phyloP scores from a whole-genome alignment of 2,329 filamentous ascomycete species.

The Cladosporium sp. region DNA sequence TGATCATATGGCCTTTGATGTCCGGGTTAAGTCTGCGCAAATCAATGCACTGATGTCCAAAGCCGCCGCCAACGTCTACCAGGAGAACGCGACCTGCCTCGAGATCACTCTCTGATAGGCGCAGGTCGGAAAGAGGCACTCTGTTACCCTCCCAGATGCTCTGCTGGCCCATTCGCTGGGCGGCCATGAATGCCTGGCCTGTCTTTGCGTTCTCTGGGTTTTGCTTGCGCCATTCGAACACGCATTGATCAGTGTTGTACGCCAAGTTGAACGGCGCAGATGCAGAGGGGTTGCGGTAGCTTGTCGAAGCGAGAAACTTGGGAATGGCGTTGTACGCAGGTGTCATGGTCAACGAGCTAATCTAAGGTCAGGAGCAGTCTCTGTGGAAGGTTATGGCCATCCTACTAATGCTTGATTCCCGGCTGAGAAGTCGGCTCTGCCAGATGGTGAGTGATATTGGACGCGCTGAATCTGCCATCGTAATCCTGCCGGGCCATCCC shows the following conservation, averaged over 20 bases:
- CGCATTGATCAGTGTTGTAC: constrained; percentile 12
- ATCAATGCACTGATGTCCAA: constrained; percentile 19
- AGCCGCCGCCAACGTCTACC: constrained; percentile 24
- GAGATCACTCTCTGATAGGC: neutral
- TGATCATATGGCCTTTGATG: constrained; percentile 18
- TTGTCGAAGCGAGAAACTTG: constrained; percentile 5
- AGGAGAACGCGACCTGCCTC: constrained; percentile 16
- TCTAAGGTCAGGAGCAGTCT: neutral
- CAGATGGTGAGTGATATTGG: constrained; percentile 14
- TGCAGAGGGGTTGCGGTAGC: constrained; percentile 11
- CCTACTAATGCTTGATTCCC: constrained; percentile 14
- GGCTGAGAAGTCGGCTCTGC: constrained; percentile 7
- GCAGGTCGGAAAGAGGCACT: neutral
- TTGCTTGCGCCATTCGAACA: constrained; percentile 15
- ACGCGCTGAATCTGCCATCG: constrained; percentile 5
- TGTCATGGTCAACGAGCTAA: constrained; percentile 14
- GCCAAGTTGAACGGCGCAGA: constrained; percentile 14
- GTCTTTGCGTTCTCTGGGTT: constrained; percentile 16
- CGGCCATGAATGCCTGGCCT: constrained; percentile 16
- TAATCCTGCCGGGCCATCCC: constrained; percentile 10
- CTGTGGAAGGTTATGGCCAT: neutral
- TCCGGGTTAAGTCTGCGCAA: constrained; percentile 16
- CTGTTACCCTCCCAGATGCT: constrained; percentile 12
- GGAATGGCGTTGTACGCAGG: constrained; percentile 14
- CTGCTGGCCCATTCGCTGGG: constrained; percentile 15